phyloP scores from a whole-genome alignment of 2,329 filamentous ascomycete species.

The Cryphonectria parasitica region DNA sequence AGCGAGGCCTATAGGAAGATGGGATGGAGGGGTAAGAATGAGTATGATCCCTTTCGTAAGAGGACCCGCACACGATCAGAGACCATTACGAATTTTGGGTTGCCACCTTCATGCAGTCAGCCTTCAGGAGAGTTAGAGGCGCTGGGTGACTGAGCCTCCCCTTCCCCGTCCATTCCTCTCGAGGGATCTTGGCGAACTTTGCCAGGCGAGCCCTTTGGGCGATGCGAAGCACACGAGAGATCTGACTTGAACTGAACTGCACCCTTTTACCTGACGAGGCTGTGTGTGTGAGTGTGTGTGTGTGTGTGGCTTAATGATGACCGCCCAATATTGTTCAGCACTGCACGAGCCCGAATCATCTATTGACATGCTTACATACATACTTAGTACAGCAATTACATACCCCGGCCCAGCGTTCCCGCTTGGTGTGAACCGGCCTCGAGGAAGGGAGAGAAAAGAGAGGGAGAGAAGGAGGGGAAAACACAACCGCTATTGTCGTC shows the following conservation, averaged over 20 bases:
- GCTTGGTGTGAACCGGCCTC: neutral
- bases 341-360: neutral
- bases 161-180: neutral
- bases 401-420: neutral
- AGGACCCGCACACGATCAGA: constrained; percentile 1
- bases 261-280: neutral
- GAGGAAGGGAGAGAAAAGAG: neutral
- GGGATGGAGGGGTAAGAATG: neutral
- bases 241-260: neutral
- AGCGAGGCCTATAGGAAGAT: neutral
- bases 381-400: neutral
- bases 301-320: neutral
- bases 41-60: neutral
- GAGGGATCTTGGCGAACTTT: neutral
- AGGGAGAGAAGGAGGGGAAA: too few species aligned
- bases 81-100: neutral
- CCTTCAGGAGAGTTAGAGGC: neutral
- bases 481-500: neutral
- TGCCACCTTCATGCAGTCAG: constrained; percentile 4
- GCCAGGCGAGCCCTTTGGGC: too few species aligned
- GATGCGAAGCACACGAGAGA: neutral
- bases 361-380: neutral
- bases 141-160: neutral
- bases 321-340: neutral
- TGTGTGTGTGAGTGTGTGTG: neutral